Percentiles rank a stretch among this genome's conserved stretches.
These are phyloP conservation scores for Talaromyces ruber DNA, from an alignment of 495 filamentous ascomycete species.

Conservation along the genomic window DNA sequence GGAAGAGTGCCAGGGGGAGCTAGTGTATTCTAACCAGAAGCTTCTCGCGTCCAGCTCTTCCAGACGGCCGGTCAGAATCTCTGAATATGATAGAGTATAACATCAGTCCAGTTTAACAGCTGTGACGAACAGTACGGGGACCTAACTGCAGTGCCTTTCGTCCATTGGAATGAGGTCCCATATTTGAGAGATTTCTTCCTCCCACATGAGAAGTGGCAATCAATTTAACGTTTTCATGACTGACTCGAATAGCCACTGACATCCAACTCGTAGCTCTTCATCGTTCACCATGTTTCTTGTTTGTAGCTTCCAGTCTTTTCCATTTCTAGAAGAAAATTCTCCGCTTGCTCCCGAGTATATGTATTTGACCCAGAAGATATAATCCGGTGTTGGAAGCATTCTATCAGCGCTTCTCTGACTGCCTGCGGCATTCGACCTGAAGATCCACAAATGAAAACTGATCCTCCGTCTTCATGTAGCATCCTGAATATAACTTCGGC, in stretches of 20 bases:
- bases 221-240: neutral
- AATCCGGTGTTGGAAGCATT: conserved; percentile 48
- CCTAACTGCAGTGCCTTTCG: too few species aligned
- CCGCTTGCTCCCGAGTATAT: conserved; percentile 40
- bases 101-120: neutral
- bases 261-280: neutral
- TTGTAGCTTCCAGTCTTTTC: conserved; percentile 64
- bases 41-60: neutral
- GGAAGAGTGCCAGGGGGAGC: neutral
- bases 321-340: conserved; percentile 49
- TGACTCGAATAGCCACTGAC: neutral
- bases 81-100: neutral
- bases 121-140: too few species aligned
- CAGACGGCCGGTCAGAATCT: neutral
- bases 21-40: neutral
- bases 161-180: neutral
- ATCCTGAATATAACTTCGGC: conserved; percentile 47
- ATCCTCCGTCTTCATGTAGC: conserved; percentile 43
- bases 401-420: conserved; percentile 73
- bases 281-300: conserved; percentile 66
- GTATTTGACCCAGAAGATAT: conserved; percentile 14
- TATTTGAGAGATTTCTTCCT: neutral
- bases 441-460: conserved; percentile 75
- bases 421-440: conserved; percentile 80
- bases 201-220: neutral